Base-by-base conservation (phyloP, 345 rosid genomes). In the Clarkia xantiana region DNA sequence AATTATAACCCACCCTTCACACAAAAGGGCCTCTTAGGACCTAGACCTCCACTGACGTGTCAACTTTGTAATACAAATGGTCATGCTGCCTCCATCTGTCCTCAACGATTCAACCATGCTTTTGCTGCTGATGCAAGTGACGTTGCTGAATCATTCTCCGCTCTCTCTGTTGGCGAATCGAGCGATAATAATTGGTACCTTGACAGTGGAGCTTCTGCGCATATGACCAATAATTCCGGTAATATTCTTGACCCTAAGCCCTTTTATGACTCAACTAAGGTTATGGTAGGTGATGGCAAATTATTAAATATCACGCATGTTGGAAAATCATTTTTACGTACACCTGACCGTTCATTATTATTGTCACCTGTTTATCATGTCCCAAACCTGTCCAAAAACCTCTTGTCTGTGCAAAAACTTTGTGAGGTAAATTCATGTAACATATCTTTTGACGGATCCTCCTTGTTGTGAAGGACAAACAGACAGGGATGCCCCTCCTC, bases 1-100 rank as follows among this genome's bases (percentile, higher is more conserved):
- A n/a, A n/a, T 0, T 38, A 7, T 38, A 23, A 4, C 16, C 44
- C 54, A 9, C 16, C 51, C 0, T 51, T 51, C 19, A 51, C 42
- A 18, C 43, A 51, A 17, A 2, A 1, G 6, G 23, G 43, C 23
- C 8, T 51, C 18, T 19, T 51, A 0, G 20, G 14, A 8, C 17
- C 54, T 36, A 18, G 11, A 9, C 22, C 43, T 12, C 19, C 6
- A 12, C 1, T 36, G 9, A 8, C 14, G 14, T 40, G 15, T 52
- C 38, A 14, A 0, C 39, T 40, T n/a, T 9, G 18, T 6, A 18
- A 18, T 11, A 11, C 2, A 4, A 6, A 11, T 0, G 6, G 8
- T 3, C 45, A 52, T 4, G 14, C 16, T 14, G 18, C 4, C 1
- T 17, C 19, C 9, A 23, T 12, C 17, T 9, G 38, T 13, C 17